These are phyloP conservation scores for Tricholoma bakamatsutake DNA, from an alignment of 768 basidiomycete species.

Conservation along the genomic window DNA sequence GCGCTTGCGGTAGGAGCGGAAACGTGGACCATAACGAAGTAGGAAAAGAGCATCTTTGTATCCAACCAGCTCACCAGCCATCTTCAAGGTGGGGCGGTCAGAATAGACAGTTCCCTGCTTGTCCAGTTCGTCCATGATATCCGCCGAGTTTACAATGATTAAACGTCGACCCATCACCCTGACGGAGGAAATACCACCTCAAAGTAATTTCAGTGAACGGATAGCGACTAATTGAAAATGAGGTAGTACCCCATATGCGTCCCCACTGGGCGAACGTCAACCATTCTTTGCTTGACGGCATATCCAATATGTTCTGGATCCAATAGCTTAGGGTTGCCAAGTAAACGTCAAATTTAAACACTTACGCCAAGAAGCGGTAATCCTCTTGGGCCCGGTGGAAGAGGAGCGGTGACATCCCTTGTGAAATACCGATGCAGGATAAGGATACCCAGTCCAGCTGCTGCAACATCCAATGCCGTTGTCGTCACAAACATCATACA, in stretches of 20 bases:
- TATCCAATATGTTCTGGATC: slow-evolving; percentile 39
- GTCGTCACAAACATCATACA: no score
- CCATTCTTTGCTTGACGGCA: slow-evolving; percentile 42
- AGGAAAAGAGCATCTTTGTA: slow-evolving; percentile 43
- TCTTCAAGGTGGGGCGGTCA: slow-evolving; percentile 40
- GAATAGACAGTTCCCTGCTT: slow-evolving; percentile 42
- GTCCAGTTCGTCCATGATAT: slow-evolving; percentile 41
- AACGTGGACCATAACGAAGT: slow-evolving; percentile 35
- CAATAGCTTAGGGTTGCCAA: not conserved
- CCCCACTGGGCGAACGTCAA: slow-evolving; percentile 46
- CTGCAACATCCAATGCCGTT: not conserved
- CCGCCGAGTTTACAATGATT: slow-evolving; percentile 42
- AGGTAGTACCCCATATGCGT: slow-evolving; percentile 37
- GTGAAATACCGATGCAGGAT: slow-evolving; percentile 13
- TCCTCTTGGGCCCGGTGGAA: slow-evolving; percentile 37
- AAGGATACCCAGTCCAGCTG: slow-evolving; percentile 3
- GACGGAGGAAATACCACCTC: slow-evolving; percentile 35
- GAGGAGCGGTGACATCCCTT: slow-evolving; percentile 13
- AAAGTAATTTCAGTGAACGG: not conserved
- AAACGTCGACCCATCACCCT: slow-evolving; percentile 39
- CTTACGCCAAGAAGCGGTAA: slow-evolving; percentile 36
- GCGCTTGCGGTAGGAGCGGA: slow-evolving; percentile 38
- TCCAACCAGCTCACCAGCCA: slow-evolving; percentile 47
- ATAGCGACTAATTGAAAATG: not conserved
- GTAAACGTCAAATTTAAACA: not conserved